Evolutionary conservation across 805 yeast genomes (phyloP).

Genomic region (Wickerhamiella cacticola): DNA sequence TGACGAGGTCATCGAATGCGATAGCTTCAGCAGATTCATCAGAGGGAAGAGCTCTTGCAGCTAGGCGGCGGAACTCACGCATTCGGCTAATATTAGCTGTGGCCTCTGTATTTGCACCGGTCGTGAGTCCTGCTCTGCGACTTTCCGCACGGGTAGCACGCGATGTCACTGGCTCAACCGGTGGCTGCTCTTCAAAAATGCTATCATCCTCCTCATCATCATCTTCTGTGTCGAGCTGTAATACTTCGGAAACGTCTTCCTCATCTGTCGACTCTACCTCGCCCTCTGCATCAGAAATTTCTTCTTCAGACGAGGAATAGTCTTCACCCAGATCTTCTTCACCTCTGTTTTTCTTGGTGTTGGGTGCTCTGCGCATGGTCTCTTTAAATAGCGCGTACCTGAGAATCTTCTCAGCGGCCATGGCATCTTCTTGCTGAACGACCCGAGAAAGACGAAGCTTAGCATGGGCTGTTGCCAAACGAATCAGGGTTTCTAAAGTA

Average conservation of each 20-base stretch:
- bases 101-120: neutral
- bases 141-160: constrained; percentile 4
- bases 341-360: constrained; percentile 24
- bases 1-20: constrained; percentile 30
- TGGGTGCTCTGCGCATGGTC: constrained; percentile 31
- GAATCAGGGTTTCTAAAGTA: constrained; percentile 89
- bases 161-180: neutral
- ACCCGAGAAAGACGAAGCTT: constrained; percentile 75
- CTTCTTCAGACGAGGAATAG: constrained; percentile 22
- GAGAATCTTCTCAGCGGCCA: constrained; percentile 71
- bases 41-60: constrained; percentile 38
- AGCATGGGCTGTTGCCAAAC: constrained; percentile 93
- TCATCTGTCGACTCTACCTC: constrained; percentile 26
- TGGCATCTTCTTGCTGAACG: constrained; percentile 67
- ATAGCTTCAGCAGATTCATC: constrained; percentile 36
- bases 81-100: constrained; percentile 15
- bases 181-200: constrained; percentile 5
- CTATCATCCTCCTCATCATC: constrained; percentile 27
- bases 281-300: constrained; percentile 34
- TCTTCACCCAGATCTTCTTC: constrained; percentile 18
- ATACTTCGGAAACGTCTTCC: constrained; percentile 32
- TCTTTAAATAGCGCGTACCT: constrained; percentile 81
- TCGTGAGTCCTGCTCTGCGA: constrained; percentile 11
- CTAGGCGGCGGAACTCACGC: constrained; percentile 41
- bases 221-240: constrained; percentile 24